Evolutionary conservation across 2,329 filamentous ascomycete species (phyloP), one percentile per base, ranked within the genome.

Genomic region (Achaetomium macrosporum): DNA sequence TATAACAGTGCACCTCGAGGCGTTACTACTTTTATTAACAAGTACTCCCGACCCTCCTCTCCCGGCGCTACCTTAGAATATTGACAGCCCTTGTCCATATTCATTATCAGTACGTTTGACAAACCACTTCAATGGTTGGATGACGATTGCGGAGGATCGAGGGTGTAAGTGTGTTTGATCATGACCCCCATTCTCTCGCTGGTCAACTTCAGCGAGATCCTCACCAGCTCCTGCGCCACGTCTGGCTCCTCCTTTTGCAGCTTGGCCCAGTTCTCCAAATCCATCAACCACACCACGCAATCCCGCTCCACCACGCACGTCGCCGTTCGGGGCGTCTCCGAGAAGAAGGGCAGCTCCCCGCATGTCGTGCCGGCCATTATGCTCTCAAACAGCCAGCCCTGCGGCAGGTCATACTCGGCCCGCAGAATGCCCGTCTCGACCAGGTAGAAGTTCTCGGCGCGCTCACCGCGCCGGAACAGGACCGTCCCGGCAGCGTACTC

Each of bases 281-380:
- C 85, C 72, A 99, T 79, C 57, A 86, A 71, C 93, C 93, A 99
- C 6, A 86, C 82, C 0, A 93, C 82, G 57, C 85, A 88, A 61
- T 92, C 85, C 50, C 84, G 79, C 66, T 97, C 91, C 1, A 89
- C 89, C 41, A 84, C 77, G 11, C 95, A 90, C 0, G 88, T 96
- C 1, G 90, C 90, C 4, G 91, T 97, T 16, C 93, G 81, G 48
- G 82, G 77, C 1, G 92, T 97, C 64, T 95, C 88, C 2, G 86
- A 90, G 71, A 99, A 99, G 73, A 99, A 99, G 0, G 93, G 93
- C 49, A 99, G 71, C 72, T 99, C 93, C 35, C 93, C 93, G 62
- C 92, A 97, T 0, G 93, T 96, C 1, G 93, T 93, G 15, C 93
- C 93, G 0, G 91, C 88, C 1, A 96, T 86, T 50, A 97, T 96